These are phyloP conservation scores for Arthrobotrys sinensis DNA, from an alignment of 2,329 filamentous ascomycete species.

Conservation along the genomic window DNA sequence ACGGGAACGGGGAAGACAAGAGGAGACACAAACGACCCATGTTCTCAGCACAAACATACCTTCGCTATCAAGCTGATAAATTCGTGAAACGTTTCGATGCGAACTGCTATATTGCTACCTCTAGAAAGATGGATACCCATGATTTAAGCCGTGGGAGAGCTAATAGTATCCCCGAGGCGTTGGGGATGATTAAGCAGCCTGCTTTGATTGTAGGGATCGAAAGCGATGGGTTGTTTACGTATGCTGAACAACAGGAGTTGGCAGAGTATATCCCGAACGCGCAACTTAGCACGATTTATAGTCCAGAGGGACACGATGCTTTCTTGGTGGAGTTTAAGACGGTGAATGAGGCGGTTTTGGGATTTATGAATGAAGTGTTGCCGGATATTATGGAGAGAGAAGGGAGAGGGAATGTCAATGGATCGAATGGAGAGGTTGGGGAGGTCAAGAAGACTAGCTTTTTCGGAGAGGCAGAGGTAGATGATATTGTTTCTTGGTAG, in stretches of 20 bases:
- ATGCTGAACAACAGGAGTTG: conserved; percentile 94
- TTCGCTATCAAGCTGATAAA: conserved; percentile 95
- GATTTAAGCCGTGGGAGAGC: conserved; percentile 86
- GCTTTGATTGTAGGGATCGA: conserved; percentile 93
- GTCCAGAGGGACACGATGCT: conserved; percentile 94
- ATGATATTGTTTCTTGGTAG: conserved; percentile 55
- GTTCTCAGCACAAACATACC: conserved; percentile 97
- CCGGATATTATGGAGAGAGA: conserved; percentile 86
- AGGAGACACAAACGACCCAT: conserved; percentile 70
- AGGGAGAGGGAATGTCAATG: conserved; percentile 2
- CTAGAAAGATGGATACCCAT: conserved; percentile 96
- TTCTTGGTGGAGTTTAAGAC: conserved; percentile 98
- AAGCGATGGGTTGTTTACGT: conserved; percentile 95
- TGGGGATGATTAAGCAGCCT: conserved; percentile 88
- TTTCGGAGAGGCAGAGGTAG: conserved; percentile 55
- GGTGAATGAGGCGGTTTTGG: conserved; percentile 88
- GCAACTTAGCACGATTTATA: conserved; percentile 87
- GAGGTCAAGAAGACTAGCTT: conserved; percentile 59
- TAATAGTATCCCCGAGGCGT: conserved; percentile 78
- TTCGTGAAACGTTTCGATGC: conserved; percentile 98
- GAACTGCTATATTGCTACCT: conserved; percentile 99
- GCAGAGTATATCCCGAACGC: conserved; percentile 85
- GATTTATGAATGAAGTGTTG: conserved; percentile 84
- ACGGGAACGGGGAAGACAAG: conserved; percentile 65
- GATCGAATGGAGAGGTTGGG: conserved; percentile 26